Base-by-base conservation (phyloP, 345 rosid species). In the Arabidopsis thaliana region DNA sequence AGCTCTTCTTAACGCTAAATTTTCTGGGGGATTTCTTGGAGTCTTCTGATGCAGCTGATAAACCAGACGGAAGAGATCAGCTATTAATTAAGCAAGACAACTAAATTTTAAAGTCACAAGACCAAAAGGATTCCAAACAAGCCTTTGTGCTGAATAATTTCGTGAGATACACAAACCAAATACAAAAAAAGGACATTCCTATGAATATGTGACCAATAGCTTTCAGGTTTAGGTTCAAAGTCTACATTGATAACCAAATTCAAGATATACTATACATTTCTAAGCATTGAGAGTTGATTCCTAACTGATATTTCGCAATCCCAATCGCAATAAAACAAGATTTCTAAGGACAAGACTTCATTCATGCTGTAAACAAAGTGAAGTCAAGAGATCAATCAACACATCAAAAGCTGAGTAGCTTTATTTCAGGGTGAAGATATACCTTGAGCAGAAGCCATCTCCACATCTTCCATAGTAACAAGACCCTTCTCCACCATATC, bases 391-490 rank as follows among this genome's bases (percentile, higher is more conserved):
- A 32, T 44, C 11, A 66, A 67, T 10, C 14, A 67, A 11, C 30
- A 48, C 32, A 4, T 4, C 33, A 20, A 48, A 37, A 8, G 41
- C 52, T 61, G 2, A 32, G 44, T 9, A 59, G 32, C 30, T 20
- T 6, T 25, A 10, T 8, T 33, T 33, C 1, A 41, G 8, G 48
- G 20, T 16, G 20, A 16, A 16, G 20, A 49, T 6, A 36, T 51
- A 86, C 86, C 90, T 70, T 83, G 84, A 67, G 87, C 84, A 67
- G 77, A 78, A 51, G 82, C 88, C 97, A 91, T 89, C 81, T 86
- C 89, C 10, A 89, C 88, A 78, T 89, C 98, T 30, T 89, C 75
- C 97, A 91, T 83, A 23, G 85, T 83, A 66, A 90, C 82, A 63
- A 93, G 83, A 50, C 96, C 98, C 70, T 84, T 87, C 25, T 81